Evolutionary conservation across 2,329 filamentous ascomycete genomes (phyloP).

Genomic region (Mollisia scopiformis): DNA sequence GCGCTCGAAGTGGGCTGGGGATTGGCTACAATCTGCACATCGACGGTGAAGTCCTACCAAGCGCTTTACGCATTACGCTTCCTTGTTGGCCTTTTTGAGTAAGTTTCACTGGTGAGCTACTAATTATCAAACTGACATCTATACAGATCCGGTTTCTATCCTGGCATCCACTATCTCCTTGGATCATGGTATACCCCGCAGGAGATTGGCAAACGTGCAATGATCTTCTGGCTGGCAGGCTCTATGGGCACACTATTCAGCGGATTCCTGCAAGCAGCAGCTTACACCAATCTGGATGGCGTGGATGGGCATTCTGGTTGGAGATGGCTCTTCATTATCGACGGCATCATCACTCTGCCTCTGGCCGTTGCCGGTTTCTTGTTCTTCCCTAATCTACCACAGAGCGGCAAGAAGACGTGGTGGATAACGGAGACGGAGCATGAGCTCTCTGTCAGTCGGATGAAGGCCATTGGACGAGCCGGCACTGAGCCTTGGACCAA

Average conservation of each 20-base stretch:
- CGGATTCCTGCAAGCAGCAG: slow-evolving; percentile 46
- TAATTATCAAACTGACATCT: slow-evolving; percentile 8
- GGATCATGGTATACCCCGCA: slow-evolving; percentile 55
- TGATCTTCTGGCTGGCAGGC: slow-evolving; percentile 61
- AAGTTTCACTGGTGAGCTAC: slow-evolving; percentile 27
- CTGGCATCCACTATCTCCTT: slow-evolving; percentile 57
- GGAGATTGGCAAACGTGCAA: slow-evolving; percentile 47
- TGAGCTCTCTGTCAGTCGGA: slow-evolving; percentile 26
- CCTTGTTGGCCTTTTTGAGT: slow-evolving; percentile 36
- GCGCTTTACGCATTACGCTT: slow-evolving; percentile 41
- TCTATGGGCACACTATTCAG: slow-evolving; percentile 53
- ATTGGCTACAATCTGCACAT: slow-evolving; percentile 28
- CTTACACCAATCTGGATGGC: slow-evolving; percentile 44
- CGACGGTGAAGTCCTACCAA: slow-evolving; percentile 35
- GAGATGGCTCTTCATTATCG: slow-evolving; percentile 51
- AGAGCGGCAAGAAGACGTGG: slow-evolving; percentile 35
- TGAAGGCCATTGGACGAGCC: slow-evolving; percentile 40
- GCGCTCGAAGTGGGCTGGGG: slow-evolving; percentile 29
- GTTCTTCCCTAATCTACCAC: slow-evolving; percentile 32
- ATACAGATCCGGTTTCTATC: slow-evolving; percentile 43
- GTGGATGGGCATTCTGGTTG: slow-evolving; percentile 42
- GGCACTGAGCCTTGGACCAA: slow-evolving; percentile 41
- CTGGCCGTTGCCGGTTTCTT: slow-evolving; percentile 33
- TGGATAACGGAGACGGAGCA: slow-evolving; percentile 34
- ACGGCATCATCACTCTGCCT: slow-evolving; percentile 37